phyloP scores from a whole-genome alignment of 805 yeast species.

The Candida glaebosa region DNA sequence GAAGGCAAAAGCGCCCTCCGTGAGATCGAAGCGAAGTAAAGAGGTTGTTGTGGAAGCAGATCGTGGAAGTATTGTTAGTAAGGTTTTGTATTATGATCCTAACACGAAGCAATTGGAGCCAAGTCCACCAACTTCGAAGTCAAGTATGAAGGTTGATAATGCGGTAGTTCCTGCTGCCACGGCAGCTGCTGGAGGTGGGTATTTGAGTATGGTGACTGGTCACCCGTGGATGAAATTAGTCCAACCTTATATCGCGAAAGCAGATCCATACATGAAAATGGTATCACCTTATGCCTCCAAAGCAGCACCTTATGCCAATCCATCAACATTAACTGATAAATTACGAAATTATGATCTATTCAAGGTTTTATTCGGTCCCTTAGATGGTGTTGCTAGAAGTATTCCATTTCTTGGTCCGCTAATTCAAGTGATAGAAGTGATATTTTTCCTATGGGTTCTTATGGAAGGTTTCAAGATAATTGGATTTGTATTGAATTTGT shows the following conservation, averaged over 20 bases:
- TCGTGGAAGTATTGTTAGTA: conserved; percentile 15
- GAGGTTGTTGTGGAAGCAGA: conserved; percentile 30
- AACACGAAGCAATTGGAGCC: conserved; percentile 29
- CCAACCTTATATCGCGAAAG: not conserved
- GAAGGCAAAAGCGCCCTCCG: not conserved
- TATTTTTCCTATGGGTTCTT: conserved; percentile 3
- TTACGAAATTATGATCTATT: conserved; percentile 1
- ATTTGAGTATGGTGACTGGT: not conserved
- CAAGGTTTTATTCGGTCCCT: conserved; percentile 1
- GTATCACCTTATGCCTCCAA: conserved; percentile 3
- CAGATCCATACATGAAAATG: not conserved
- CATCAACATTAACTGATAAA: not conserved
- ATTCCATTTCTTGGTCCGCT: not conserved
- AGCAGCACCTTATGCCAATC: conserved; percentile 2
- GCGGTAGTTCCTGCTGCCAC: conserved; percentile 3
- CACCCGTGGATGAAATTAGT: conserved; percentile 2
- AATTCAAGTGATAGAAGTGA: not conserved
- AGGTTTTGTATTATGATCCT: conserved; percentile 31
- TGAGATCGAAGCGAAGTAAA: conserved; percentile 6
- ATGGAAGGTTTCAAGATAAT: conserved; percentile 3
- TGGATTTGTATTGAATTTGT: not conserved
- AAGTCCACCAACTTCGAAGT: conserved; percentile 19
- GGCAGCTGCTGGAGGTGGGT: not conserved
- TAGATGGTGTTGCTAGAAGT: not conserved
- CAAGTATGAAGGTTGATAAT: conserved; percentile 10